Evolutionary conservation across 805 yeast genomes (phyloP).

Genomic region (Pichia scutulata): DNA sequence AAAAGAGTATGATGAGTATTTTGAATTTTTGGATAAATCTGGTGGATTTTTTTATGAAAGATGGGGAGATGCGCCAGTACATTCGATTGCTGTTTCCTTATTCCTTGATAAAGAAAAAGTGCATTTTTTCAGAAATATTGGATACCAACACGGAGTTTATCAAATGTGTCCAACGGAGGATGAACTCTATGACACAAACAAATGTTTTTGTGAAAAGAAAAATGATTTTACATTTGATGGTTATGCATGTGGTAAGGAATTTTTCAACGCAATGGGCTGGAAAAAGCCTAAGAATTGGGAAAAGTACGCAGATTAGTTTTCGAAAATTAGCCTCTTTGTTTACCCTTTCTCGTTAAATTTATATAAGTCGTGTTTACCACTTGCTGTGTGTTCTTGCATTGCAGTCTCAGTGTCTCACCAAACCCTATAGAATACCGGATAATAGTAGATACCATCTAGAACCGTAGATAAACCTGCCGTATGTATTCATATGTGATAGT

Average conservation of each 20-base stretch:
- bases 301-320: slow-evolving; percentile 12
- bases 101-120: slow-evolving; percentile 49
- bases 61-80: slow-evolving; percentile 95
- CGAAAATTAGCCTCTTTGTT: no score
- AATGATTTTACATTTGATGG: slow-evolving; percentile 33
- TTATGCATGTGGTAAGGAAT: slow-evolving; percentile 29
- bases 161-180: slow-evolving; percentile 36
- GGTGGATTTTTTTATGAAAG: slow-evolving; percentile 85
- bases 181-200: slow-evolving; percentile 19
- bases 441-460: no score
- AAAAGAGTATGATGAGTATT: slow-evolving; percentile 48
- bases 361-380: neutral
- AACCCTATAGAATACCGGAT: no score
- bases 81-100: slow-evolving; percentile 64
- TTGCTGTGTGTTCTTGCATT: no score
- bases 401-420: no score
- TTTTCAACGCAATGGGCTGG: slow-evolving; percentile 22
- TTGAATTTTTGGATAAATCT: slow-evolving; percentile 50
- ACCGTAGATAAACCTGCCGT: no score
- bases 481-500: no score
- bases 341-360: no score
- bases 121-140: slow-evolving; percentile 68
- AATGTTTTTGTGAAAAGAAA: slow-evolving; percentile 34
- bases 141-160: slow-evolving; percentile 56
- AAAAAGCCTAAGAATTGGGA: slow-evolving; percentile 25